phyloP scores from a whole-genome alignment of 2,329 filamentous ascomycete genomes.

The Daldinia sp. region DNA sequence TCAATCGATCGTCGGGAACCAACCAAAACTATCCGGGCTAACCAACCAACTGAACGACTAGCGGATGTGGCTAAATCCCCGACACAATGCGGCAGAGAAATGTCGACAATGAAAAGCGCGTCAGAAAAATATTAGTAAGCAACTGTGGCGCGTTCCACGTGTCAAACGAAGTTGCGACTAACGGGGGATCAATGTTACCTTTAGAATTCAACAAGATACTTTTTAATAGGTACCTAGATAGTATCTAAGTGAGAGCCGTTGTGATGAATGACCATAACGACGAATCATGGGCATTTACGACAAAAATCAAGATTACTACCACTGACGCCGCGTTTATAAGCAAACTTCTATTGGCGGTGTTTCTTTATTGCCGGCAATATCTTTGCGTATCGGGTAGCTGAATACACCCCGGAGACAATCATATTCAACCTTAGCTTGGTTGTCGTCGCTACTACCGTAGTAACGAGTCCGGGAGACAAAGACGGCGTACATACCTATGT shows the following conservation, averaged over 20 bases:
- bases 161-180: neutral
- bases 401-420: neutral
- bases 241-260: neutral
- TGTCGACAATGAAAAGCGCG: neutral
- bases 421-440: neutral
- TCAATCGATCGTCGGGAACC: neutral
- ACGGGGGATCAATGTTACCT: neutral
- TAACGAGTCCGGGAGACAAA: neutral
- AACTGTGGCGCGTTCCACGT: neutral
- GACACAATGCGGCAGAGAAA: neutral
- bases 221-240: too few species aligned
- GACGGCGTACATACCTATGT: neutral
- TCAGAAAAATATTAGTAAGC: neutral
- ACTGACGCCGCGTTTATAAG: neutral
- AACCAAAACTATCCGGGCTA: conserved; percentile 5
- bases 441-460: neutral
- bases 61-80: conserved; percentile 6
- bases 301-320: neutral
- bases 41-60: neutral
- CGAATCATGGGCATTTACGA: neutral
- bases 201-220: neutral
- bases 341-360: neutral
- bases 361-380: neutral
- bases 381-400: neutral
- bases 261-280: neutral